Evolutionary conservation across 495 filamentous ascomycete genomes (phyloP), one percentile per base, ranked within the genome.

Genomic region (Neurospora sp.): DNA sequence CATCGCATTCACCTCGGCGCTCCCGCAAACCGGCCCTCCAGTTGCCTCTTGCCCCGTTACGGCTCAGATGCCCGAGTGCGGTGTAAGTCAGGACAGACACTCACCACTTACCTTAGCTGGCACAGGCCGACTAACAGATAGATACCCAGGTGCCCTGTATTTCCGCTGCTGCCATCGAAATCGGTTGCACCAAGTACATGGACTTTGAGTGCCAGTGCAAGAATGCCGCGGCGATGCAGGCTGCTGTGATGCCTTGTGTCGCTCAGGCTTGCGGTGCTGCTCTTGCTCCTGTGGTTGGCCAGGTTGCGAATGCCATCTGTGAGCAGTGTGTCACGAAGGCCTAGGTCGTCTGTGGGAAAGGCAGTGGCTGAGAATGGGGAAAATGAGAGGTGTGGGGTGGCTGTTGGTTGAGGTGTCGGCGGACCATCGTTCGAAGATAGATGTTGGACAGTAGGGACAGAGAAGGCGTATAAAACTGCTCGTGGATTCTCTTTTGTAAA

Each of bases 131-230:
- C 1, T 18, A 20, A 22, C 20, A 20, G 42, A 41, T 41, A 70
- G 20, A 2, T 12, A 27, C 9, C 38, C 27, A 74, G 73, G 42
- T 74, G 5, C 53, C 73, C 7, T 74, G 73, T 44, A 38, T 74
- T 3, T 14, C 40, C 44, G 45, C 59, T 0, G 73, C 73, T 0
- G 73, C 70, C 37, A 69, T 53, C 70, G 8, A 14, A 10, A 68
- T 72, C 71, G 74, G 74, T 20, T 75, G 74, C 71, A 75, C 74
- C 14, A 44, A 27, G 2, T 16, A 35, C 22, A 69, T 71, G 45
- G 74, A 75, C 71, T 73, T 75, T 71, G 74, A 47, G 18, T 75
- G 74, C 59, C 74, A 75, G 68, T 75, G 74, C 71, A 69, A 68
- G 38, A 38, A 69, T 45, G 71, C 71, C 27, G 38, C 74, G 5